phyloP scores from a whole-genome alignment of 2,329 filamentous ascomycete species.

The Pseudocercospora cruenta region DNA sequence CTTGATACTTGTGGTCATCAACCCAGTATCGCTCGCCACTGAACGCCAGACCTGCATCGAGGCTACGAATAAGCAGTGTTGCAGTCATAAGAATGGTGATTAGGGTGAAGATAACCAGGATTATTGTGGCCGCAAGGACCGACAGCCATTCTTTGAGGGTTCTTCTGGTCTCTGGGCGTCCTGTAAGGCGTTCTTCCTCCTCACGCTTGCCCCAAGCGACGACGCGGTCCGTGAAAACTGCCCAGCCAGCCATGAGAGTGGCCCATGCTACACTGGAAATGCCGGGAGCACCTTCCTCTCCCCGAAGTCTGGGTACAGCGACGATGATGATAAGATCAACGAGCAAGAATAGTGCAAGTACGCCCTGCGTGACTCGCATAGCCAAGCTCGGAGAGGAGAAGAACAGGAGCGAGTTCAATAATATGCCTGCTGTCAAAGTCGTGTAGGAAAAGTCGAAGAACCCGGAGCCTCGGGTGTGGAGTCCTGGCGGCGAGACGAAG shows the following conservation, averaged over 20 bases:
- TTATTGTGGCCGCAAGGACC: constrained; percentile 73
- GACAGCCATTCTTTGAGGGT: constrained; percentile 82
- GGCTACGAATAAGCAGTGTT: constrained; percentile 76
- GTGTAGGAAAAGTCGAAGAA: constrained; percentile 89
- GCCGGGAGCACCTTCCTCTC: constrained; percentile 91
- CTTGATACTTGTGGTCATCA: constrained; percentile 79
- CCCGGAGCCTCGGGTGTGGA: constrained; percentile 85
- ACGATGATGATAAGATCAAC: constrained; percentile 80
- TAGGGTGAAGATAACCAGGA: constrained; percentile 69
- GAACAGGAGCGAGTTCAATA: constrained; percentile 80
- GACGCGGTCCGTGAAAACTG: constrained; percentile 74
- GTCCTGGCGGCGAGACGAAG: constrained; percentile 86
- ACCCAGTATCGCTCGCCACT: constrained; percentile 79
- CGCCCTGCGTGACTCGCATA: constrained; percentile 71
- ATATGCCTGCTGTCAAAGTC: constrained; percentile 73
- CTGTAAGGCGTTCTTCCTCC: constrained; percentile 90
- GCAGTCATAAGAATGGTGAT: constrained; percentile 76
- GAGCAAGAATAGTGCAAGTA: constrained; percentile 69
- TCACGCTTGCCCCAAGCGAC: constrained; percentile 91
- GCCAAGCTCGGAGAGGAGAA: constrained; percentile 82
- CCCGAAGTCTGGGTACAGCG: constrained; percentile 71
- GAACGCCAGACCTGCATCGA: constrained; percentile 73
- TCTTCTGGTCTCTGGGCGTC: constrained; percentile 81
- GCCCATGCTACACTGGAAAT: constrained; percentile 84
- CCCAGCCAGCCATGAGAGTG: constrained; percentile 76